Percentiles rank a stretch among this genome's conserved stretches.
Conservation (phyloP, 192 early-diverging fungal species). For the Neocallimastix lanati region DNA sequence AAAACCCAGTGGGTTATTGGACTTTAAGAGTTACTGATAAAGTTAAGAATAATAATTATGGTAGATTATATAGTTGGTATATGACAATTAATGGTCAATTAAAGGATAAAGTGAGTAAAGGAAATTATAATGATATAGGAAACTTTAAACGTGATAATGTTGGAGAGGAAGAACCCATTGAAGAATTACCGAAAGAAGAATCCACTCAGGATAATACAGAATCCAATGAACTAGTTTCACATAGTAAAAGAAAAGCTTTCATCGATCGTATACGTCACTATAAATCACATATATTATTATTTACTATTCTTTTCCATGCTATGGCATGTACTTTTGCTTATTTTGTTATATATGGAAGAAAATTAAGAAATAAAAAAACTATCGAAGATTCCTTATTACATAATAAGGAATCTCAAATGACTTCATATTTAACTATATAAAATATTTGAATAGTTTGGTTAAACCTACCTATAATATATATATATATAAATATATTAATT, state of each 20-base stretch:
- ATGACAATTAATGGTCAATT: conserved; percentile 41
- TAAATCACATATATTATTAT: not conserved
- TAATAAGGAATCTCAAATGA: not conserved
- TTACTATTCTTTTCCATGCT: not conserved
- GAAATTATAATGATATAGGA: not conserved
- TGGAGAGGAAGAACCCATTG: too few relatives aligned
- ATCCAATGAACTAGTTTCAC: not conserved
- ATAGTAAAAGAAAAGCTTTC: not conserved
- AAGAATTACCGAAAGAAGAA: too few relatives aligned
- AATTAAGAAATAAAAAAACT: not conserved
- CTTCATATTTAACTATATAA: not conserved
- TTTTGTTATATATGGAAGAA: not conserved
- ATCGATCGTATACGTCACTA: not conserved
- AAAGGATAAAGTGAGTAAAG: not conserved
- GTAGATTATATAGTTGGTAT: conserved; percentile 45
- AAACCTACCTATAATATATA: too few relatives aligned
- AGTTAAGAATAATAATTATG: conserved; percentile 23
- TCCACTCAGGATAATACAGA: not conserved
- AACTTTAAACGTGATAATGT: not conserved
- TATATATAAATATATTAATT: too few relatives aligned
- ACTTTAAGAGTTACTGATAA: conserved; percentile 49
- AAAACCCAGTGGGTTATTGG: conserved; percentile 73
- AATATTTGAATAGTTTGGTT: too few relatives aligned
- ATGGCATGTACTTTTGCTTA: not conserved
- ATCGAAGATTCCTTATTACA: not conserved